Conservation (phyloP, 495 filamentous ascomycete species). For the Ramalina intermedia region DNA sequence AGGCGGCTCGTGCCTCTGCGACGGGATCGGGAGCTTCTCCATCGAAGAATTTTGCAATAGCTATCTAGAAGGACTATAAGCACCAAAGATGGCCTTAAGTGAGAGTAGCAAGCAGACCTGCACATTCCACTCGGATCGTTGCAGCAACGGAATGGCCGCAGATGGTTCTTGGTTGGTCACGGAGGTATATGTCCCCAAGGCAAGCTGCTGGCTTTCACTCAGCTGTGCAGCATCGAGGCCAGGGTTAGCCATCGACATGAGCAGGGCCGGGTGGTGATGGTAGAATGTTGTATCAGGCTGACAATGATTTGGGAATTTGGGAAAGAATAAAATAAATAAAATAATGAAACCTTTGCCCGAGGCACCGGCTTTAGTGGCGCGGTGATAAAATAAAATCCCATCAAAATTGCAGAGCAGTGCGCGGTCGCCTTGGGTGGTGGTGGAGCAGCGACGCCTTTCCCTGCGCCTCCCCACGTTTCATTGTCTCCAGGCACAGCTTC, state of each 20-base stretch:
- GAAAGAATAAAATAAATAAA: too few species aligned
- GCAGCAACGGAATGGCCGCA: conserved; percentile 67
- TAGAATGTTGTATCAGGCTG: too few species aligned
- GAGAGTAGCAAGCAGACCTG: conserved; percentile 39
- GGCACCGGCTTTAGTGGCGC: too few species aligned
- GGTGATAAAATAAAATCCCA: too few species aligned
- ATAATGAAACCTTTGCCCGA: too few species aligned
- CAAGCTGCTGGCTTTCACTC: conserved; percentile 57
- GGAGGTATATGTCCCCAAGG: conserved; percentile 73
- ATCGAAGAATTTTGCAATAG: conserved; percentile 93
- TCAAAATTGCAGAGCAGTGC: not conserved
- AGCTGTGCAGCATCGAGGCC: conserved; percentile 54
- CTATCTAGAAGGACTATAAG: conserved; percentile 46
- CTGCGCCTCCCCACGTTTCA: too few species aligned
- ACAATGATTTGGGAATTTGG: too few species aligned
- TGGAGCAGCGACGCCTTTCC: too few species aligned
- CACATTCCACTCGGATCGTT: conserved; percentile 89
- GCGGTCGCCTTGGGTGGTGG: too few species aligned
- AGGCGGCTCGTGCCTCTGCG: conserved; percentile 55
- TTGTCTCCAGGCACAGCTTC: too few species aligned
- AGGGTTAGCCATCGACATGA: conserved; percentile 12
- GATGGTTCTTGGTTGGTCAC: conserved; percentile 71
- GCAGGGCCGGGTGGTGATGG: too few species aligned
- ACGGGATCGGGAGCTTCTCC: conserved; percentile 75
- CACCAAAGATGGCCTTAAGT: conserved; percentile 8